Percentiles rank a stretch among this genome's conserved stretches.
Conservation (phyloP, 257 asterid genomes). For the Salvia miltiorrhiza region DNA sequence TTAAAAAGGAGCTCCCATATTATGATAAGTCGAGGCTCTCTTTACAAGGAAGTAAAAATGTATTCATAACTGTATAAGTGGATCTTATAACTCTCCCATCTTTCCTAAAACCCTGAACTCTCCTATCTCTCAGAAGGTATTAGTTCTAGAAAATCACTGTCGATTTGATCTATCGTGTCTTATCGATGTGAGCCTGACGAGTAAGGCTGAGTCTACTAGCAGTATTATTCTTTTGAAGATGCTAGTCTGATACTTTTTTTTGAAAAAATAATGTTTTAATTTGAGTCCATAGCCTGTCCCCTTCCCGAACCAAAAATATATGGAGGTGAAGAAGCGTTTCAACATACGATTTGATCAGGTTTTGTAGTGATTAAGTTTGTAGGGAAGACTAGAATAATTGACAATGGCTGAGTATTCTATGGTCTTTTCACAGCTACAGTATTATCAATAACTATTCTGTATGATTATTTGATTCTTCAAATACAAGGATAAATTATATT, state of each 20-base stretch:
- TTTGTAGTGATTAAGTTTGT: background rate
- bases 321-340: background rate
- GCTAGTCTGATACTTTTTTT: background rate
- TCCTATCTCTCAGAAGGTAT: background rate
- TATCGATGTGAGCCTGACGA: background rate
- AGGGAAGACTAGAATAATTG: background rate
- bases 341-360: background rate
- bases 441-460: background rate
- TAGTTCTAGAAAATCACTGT: background rate
- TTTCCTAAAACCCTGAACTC: background rate
- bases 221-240: background rate
- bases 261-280: background rate
- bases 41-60: background rate
- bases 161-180: background rate
- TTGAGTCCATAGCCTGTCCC: background rate
- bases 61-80: background rate
- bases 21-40: too few relatives aligned
- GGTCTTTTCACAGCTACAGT: background rate
- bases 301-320: background rate
- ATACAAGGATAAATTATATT: background rate
- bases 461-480: background rate
- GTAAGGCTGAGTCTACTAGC: background rate
- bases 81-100: background rate
- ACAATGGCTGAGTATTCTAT: background rate
- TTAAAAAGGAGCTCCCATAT: too few relatives aligned